A percentile compares a stretch with the other conserved stretches of the same genome.
phyloP scores from a whole-genome alignment of 306 rosid genomes.

The Casuarina glauca region DNA sequence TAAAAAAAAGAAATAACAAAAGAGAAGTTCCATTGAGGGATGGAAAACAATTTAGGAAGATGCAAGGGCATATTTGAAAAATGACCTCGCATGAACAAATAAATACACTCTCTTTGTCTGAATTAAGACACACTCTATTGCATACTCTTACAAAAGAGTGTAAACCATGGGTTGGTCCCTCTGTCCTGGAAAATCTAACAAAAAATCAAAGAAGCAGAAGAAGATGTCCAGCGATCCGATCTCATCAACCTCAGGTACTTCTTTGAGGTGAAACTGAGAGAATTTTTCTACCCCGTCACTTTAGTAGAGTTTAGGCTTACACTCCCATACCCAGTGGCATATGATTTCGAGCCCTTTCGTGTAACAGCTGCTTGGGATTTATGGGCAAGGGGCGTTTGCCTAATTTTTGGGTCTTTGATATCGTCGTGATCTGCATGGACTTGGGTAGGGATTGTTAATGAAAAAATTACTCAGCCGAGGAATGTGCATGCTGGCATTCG shows the following conservation, averaged over 20 bases:
- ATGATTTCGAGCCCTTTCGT: not conserved
- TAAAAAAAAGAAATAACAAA: not conserved
- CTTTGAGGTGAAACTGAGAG: slow-evolving; percentile 9
- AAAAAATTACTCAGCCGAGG: not conserved
- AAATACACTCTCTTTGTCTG: slow-evolving; percentile 2
- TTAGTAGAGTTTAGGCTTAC: not conserved
- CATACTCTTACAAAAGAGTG: slow-evolving; percentile 19
- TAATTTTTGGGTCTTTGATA: slow-evolving; percentile 17
- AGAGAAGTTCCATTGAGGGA: not conserved
- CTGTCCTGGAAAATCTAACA: slow-evolving; percentile 43
- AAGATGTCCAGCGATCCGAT: slow-evolving; percentile 40
- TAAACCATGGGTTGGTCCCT: slow-evolving; percentile 50
- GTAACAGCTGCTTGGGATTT: slow-evolving; percentile 15
- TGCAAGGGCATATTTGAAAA: slow-evolving; percentile 30
- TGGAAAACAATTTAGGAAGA: not conserved
- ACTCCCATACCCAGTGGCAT: slow-evolving; percentile 4
- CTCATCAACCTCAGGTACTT: slow-evolving; percentile 53
- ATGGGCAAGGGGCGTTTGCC: slow-evolving; percentile 4
- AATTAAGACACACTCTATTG: slow-evolving; percentile 10
- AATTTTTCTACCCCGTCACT: not conserved
- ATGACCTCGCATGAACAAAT: slow-evolving; percentile 8
- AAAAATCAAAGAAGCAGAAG: slow-evolving; percentile 36
- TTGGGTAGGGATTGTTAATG: not conserved
- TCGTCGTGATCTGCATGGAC: slow-evolving; percentile 16
- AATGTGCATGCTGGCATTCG: not conserved